Base-by-base conservation (phyloP, 2,329 filamentous ascomycete genomes). In the Huntiella decipiens region DNA sequence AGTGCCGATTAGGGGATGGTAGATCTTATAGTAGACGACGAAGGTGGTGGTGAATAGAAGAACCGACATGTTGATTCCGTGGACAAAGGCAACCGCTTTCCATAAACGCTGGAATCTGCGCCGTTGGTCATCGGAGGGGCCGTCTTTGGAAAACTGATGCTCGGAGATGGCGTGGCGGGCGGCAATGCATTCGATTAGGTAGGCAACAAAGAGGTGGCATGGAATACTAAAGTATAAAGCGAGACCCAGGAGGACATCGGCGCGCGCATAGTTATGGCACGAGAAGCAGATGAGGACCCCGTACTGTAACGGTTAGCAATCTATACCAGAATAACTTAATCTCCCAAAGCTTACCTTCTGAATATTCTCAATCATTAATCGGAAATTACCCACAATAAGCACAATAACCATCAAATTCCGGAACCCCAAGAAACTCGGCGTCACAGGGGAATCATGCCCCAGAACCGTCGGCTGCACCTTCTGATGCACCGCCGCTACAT, bases 371-470 rank as follows among this genome's bases (percentile, higher is more conserved):
- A 98, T 86, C 66, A 96, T 84, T 56, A 98, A 70, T 52, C 91
- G 79, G 44, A 98, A 63, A 59, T 98, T 98, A 56, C 87, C 91
- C 43, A 88, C 85, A 56, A 96, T 84, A 51, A 94, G 64, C 34
- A 95, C 84, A 56, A 96, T 79, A 35, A 94, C 82, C 84, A 95
- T 94, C 52, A 98, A 71, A 59, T 98, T 98, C 50, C 88, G 72
- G 58, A 98, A 96, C 1, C 91, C 91, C 12, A 94, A 65, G 58
- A 95, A 96, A 59, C 84, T 94, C 16, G 87, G 84, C 2, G 77
- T 67, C 8, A 66, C 66, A 39, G 73, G 63, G 2, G 84, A 74
- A 58, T 96, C 91, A 56, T 87, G 81, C 62, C 85, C 94, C 41
- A 96, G 68, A 55, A 82, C 86, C 17, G 88, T 94, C 5, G 81